These are phyloP conservation scores for Botrytis byssoidea DNA, from an alignment of 2,329 filamentous ascomycete genomes.

Conservation along the genomic window DNA sequence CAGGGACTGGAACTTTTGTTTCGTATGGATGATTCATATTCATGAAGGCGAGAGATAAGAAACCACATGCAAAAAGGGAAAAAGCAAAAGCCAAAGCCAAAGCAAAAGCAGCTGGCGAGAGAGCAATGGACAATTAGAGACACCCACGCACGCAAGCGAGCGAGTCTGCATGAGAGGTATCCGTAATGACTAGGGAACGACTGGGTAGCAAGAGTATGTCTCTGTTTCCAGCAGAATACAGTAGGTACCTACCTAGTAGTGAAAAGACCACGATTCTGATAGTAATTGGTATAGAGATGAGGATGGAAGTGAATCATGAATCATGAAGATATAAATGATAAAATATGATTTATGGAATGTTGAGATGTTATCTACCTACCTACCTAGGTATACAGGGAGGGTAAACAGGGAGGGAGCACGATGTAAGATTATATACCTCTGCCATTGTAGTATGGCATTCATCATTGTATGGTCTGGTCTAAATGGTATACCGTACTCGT, in stretches of 20 bases:
- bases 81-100: background rate
- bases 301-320: background rate
- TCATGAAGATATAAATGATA: background rate
- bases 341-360: too few species aligned
- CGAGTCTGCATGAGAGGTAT: background rate
- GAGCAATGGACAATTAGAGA: background rate
- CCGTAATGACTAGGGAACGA: conserved; percentile 2
- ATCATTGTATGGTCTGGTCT: too few species aligned
- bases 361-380: background rate
- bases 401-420: too few species aligned
- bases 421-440: too few species aligned
- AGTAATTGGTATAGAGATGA: background rate
- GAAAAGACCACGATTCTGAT: conserved; percentile 12
- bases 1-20: background rate
- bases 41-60: background rate
- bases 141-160: background rate
- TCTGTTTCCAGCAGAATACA: background rate
- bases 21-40: background rate
- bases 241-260: too few species aligned
- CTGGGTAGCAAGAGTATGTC: background rate
- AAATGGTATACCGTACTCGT: background rate
- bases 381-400: too few species aligned
- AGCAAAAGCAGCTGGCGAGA: background rate
- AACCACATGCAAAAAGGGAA: conserved; percentile 6
- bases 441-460: too few species aligned